Conservation (phyloP, 2,329 filamentous ascomycete species). For the Claviceps paspali region DNA sequence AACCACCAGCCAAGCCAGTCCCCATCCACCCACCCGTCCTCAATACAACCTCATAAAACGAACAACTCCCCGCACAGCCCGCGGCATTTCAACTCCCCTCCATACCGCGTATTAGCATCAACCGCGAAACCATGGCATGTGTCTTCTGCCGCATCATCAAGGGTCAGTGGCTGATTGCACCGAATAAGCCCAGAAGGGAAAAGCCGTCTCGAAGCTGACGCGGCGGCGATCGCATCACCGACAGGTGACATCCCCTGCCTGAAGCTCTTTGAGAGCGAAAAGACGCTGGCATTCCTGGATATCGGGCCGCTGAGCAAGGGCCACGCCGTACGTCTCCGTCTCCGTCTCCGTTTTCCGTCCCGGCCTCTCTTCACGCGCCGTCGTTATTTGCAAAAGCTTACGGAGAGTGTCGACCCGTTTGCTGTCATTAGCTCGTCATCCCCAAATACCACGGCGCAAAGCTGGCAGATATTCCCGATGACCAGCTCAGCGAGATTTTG, state of each 20-base stretch:
- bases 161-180: slow-evolving; percentile 32
- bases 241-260: slow-evolving; percentile 88
- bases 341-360: neutral
- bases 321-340: slow-evolving; percentile 56
- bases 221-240: neutral
- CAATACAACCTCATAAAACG: too few species aligned
- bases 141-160: slow-evolving; percentile 99
- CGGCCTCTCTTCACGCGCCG: too few species aligned
- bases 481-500: slow-evolving; percentile 67
- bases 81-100: too few species aligned
- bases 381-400: too few species aligned
- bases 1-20: too few species aligned
- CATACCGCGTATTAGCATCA: too few species aligned
- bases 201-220: neutral
- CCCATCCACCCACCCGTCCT: too few species aligned
- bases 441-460: slow-evolving; percentile 91
- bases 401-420: neutral
- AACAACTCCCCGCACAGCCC: too few species aligned
- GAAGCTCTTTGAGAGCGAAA: slow-evolving; percentile 91
- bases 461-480: slow-evolving; percentile 83
- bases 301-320: slow-evolving; percentile 81
- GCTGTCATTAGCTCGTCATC: slow-evolving; percentile 61
- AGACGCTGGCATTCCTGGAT: slow-evolving; percentile 89
- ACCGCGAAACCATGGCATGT: slow-evolving; percentile 39
- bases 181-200: neutral